These are phyloP conservation scores for Taphrina communis DNA, from an alignment of 1,139 yeast species.

Conservation along the genomic window DNA sequence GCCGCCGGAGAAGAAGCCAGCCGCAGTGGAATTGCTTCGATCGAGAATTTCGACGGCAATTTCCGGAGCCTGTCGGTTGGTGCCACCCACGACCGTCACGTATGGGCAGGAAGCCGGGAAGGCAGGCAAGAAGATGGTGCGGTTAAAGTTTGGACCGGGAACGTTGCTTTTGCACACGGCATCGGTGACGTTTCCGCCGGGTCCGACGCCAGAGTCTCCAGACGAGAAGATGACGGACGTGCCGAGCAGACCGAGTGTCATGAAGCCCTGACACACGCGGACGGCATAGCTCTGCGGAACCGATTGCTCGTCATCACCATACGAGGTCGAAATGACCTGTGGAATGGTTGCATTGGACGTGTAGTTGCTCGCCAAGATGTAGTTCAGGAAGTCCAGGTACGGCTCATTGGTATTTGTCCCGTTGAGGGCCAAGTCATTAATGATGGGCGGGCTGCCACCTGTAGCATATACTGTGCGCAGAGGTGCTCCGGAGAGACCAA, in stretches of 20 bases:
- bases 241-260: slow-evolving; percentile 30
- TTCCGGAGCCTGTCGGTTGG: slow-evolving; percentile 19
- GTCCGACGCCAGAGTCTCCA: slow-evolving; percentile 35
- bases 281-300: slow-evolving; percentile 21
- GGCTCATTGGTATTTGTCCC: slow-evolving; percentile 24
- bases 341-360: slow-evolving; percentile 16
- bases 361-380: slow-evolving; percentile 22
- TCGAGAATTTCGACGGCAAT: slow-evolving; percentile 27
- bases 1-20: slow-evolving; percentile 28
- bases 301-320: slow-evolving; percentile 32
- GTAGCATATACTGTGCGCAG: slow-evolving; percentile 12
- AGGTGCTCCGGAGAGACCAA: slow-evolving; percentile 19
- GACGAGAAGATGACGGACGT: slow-evolving; percentile 29
- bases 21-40: slow-evolving; percentile 7
- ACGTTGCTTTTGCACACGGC: slow-evolving; percentile 12
- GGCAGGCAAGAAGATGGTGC: slow-evolving; percentile 28
- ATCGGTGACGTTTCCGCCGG: slow-evolving; percentile 16
- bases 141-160: slow-evolving; percentile 19
- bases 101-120: slow-evolving; percentile 35
- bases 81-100: slow-evolving; percentile 35
- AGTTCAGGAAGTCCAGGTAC: slow-evolving; percentile 24
- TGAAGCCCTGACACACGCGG: slow-evolving; percentile 34
- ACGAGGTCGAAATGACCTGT: slow-evolving; percentile 31
- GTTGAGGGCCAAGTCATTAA: slow-evolving; percentile 7
- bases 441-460: slow-evolving; percentile 19